Percentiles rank a stretch among this genome's conserved stretches.
Conservation (phyloP, 257 asterid species). For the Rauvolfia tetraphylla region DNA sequence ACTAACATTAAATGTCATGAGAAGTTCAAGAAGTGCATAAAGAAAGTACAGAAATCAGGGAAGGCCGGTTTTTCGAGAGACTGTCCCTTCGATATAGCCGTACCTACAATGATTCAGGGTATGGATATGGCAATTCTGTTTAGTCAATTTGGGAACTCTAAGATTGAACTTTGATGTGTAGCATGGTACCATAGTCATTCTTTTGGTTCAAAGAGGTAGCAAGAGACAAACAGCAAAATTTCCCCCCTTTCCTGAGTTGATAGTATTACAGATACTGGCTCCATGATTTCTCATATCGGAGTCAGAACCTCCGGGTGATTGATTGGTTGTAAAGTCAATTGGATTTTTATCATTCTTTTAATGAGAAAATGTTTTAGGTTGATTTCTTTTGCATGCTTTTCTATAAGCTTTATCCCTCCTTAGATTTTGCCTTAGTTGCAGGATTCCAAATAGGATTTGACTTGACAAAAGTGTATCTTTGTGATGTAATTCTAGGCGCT, state of each 20-base stretch:
- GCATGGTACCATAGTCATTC: neutral
- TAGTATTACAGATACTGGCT: too few species aligned
- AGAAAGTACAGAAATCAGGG: constrained; percentile 70
- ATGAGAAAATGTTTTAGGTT: neutral
- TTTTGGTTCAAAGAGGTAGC: neutral
- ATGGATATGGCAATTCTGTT: constrained; percentile 85
- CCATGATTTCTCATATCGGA: neutral
- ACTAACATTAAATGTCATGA: constrained; percentile 71
- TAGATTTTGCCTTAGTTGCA: too few species aligned
- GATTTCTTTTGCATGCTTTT: too few species aligned
- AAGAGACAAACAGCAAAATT: neutral
- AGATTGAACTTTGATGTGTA: constrained; percentile 46
- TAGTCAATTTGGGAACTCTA: constrained; percentile 61
- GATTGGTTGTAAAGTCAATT: neutral
- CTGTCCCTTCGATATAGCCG: constrained; percentile 66
- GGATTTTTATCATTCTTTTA: neutral
- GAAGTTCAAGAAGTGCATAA: constrained; percentile 81
- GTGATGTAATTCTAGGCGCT: too few species aligned
- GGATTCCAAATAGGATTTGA: too few species aligned
- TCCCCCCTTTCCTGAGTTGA: neutral
- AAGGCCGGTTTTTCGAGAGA: constrained; percentile 63
- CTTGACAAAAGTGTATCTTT: too few species aligned
- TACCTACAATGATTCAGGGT: constrained; percentile 83
- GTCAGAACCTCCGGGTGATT: neutral
- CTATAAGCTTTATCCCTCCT: too few species aligned